Conservation (phyloP, 495 filamentous ascomycete species). For the Aspergillus baeticus region DNA sequence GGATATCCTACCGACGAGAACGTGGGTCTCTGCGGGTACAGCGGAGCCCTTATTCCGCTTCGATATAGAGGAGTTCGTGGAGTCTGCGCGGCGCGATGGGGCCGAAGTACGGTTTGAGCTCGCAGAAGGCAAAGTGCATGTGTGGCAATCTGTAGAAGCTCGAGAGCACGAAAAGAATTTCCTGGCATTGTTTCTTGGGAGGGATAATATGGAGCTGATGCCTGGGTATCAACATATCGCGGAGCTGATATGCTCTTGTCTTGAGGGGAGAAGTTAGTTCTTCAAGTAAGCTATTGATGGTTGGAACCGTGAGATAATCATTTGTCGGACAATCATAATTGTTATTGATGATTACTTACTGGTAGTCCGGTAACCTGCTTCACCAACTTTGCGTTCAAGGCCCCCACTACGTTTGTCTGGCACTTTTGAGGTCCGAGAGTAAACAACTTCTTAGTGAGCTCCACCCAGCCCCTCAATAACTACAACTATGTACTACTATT, state of each 20-base stretch:
- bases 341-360: too few species aligned
- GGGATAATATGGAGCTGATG: constrained; percentile 5
- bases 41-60: constrained; percentile 11
- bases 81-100: constrained; percentile 7
- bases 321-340: too few species aligned
- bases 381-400: too few species aligned
- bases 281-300: too few species aligned
- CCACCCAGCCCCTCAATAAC: too few species aligned
- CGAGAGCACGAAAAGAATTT: constrained; percentile 5
- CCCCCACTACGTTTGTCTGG: too few species aligned
- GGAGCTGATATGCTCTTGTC: not conserved
- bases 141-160: constrained; percentile 14
- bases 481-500: too few species aligned
- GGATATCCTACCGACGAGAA: constrained; percentile 7
- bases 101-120: constrained; percentile 10
- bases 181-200: not conserved
- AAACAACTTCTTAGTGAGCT: too few species aligned
- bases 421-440: too few species aligned
- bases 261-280: not conserved
- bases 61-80: constrained; percentile 12
- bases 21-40: constrained; percentile 12
- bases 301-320: too few species aligned
- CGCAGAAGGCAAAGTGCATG: constrained; percentile 4
- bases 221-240: constrained; percentile 13
- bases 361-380: too few species aligned